Percentiles rank a stretch among this genome's conserved stretches.
Conservation (phyloP, 2,329 filamentous ascomycete genomes). For the Epichloe gansuensis region DNA sequence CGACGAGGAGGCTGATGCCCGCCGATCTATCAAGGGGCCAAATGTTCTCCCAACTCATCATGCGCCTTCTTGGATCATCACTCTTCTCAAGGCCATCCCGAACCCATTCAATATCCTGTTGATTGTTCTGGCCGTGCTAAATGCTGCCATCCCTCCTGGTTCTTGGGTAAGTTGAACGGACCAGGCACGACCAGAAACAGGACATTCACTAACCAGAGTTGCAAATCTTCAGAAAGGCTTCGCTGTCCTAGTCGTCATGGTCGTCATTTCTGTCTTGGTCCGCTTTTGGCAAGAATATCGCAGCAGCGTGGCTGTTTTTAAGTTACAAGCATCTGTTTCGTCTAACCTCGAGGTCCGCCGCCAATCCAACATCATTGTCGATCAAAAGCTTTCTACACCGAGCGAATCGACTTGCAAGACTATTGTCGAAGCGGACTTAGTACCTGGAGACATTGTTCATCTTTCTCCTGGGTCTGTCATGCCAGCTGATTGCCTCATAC, state of each 20-base stretch:
- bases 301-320: conserved; percentile 15
- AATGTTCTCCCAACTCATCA: conserved; percentile 15
- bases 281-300: conserved; percentile 19
- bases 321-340: conserved; percentile 14
- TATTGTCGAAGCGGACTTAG: conserved; percentile 10
- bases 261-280: conserved; percentile 14
- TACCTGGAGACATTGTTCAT: conserved; percentile 14
- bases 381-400: background rate
- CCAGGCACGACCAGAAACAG: too few relatives aligned
- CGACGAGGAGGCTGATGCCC: conserved; percentile 10
- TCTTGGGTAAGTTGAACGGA: conserved; percentile 7
- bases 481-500: conserved; percentile 17
- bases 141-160: conserved; percentile 11
- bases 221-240: conserved; percentile 9
- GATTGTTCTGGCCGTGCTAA: conserved; percentile 15
- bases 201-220: background rate
- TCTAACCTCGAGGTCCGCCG: conserved; percentile 12
- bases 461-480: conserved; percentile 14
- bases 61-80: conserved; percentile 16
- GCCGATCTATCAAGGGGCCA: conserved; percentile 12
- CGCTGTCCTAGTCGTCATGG: conserved; percentile 15
- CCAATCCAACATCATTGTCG: background rate
- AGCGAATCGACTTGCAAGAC: conserved; percentile 2
- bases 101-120: conserved; percentile 17
- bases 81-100: conserved; percentile 14